phyloP scores from a whole-genome alignment of 768 basidiomycete genomes.

The Pleurotus citrinopileatus region DNA sequence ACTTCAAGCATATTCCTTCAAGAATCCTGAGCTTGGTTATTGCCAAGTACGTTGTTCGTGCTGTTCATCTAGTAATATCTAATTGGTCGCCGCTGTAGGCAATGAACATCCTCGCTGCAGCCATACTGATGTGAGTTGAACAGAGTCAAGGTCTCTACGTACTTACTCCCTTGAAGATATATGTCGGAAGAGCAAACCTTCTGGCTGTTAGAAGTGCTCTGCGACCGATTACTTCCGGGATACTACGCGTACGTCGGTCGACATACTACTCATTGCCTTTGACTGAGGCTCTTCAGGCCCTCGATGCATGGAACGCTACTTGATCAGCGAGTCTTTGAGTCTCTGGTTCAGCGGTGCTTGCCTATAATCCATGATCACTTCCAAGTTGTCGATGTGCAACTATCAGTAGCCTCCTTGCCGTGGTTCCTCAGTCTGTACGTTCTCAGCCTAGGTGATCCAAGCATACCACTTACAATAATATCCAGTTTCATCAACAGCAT shows the following conservation, averaged over 20 bases:
- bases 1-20: conserved; percentile 92
- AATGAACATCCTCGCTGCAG: conserved; percentile 96
- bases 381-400: conserved; percentile 85
- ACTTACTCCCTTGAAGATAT: conserved; percentile 53
- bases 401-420: conserved; percentile 94
- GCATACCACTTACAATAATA: not conserved
- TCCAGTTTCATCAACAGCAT: conserved; percentile 85
- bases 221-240: conserved; percentile 93
- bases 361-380: conserved; percentile 96
- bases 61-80: not conserved
- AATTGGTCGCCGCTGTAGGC: conserved; percentile 47
- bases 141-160: not conserved
- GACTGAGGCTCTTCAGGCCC: conserved; percentile 48
- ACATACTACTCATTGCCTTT: not conserved
- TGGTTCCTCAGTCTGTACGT: conserved; percentile 97
- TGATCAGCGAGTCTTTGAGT: conserved; percentile 98
- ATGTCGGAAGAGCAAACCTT: conserved; percentile 99
- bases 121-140: conserved; percentile 77
- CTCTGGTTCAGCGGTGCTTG: conserved; percentile 83
- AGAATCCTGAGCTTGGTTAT: conserved; percentile 92
- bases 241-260: conserved; percentile 77
- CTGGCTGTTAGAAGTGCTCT: conserved; percentile 93
- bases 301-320: conserved; percentile 99
- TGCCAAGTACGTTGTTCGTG: conserved; percentile 63
- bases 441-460: conserved; percentile 4